Percentiles rank a stretch among this genome's conserved stretches.
Evolutionary conservation across 1,139 yeast species (phyloP).

Genomic region (Spathaspora sp.): DNA sequence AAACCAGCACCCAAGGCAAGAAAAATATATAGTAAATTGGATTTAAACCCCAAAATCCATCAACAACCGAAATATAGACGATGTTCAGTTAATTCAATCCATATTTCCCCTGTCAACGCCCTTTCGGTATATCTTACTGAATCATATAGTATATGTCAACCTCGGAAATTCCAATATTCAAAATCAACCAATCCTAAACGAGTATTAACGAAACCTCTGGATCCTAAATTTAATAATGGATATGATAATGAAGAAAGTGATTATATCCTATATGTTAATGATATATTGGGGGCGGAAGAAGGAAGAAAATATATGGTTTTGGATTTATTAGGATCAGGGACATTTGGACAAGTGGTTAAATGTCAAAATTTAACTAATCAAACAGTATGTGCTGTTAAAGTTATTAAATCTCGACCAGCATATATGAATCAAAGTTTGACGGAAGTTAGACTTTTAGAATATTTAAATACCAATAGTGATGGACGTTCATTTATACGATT

Average conservation of each 20-base stretch:
- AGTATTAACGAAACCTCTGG: conserved; percentile 89
- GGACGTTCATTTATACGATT: conserved; percentile 75
- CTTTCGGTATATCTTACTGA: conserved; percentile 75
- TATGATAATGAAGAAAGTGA: conserved; percentile 87
- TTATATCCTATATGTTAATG: conserved; percentile 91
- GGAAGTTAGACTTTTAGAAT: conserved; percentile 85
- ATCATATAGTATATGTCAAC: conserved; percentile 84
- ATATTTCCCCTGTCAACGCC: conserved; percentile 84
- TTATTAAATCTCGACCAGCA: conserved; percentile 89
- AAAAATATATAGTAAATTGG: conserved; percentile 44
- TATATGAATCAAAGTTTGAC: conserved; percentile 88
- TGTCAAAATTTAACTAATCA: conserved; percentile 90
- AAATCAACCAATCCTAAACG: conserved; percentile 86
- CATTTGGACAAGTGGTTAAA: conserved; percentile 98
- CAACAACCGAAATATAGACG: conserved; percentile 75
- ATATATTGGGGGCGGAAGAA: conserved; percentile 85
- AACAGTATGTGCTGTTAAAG: conserved; percentile 91
- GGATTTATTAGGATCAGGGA: conserved; percentile 92
- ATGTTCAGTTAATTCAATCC: conserved; percentile 74
- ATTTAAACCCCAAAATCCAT: conserved; percentile 63
- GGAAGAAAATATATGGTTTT: conserved; percentile 84
- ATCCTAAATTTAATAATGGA: conserved; percentile 79
- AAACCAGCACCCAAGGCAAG: conserved; percentile 40
- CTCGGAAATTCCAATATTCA: conserved; percentile 76
- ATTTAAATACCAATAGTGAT: conserved; percentile 71